Evolutionary conservation across 176 grass and related monocot genomes (phyloP).

Genomic region (Triticum turgidum): DNA sequence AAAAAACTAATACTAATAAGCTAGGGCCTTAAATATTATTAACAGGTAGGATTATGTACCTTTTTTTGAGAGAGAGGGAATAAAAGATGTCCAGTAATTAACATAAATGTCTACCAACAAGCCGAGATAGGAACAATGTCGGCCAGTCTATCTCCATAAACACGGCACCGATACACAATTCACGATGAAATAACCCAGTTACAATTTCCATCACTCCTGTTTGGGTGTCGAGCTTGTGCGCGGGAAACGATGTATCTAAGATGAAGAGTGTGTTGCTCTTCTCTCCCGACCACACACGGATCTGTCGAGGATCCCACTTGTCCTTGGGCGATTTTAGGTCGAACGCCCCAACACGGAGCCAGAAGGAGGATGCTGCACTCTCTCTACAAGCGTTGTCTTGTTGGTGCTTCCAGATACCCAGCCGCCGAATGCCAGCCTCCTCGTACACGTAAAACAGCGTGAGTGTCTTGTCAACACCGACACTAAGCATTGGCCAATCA

Average conservation of each 20-base stretch:
- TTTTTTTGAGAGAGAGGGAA: neutral
- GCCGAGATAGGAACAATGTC: neutral
- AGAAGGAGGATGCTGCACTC: neutral
- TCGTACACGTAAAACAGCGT: too few species aligned
- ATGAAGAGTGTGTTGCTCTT: neutral
- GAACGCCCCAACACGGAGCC: neutral
- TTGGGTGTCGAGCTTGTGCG: neutral
- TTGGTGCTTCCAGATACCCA: neutral
- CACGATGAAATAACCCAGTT: neutral
- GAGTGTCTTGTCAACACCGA: too few species aligned
- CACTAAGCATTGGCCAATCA: too few species aligned
- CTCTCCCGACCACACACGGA: neutral
- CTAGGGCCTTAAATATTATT: too few species aligned
- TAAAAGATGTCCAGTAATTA: neutral
- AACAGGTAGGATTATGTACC: neutral
- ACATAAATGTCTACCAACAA: neutral
- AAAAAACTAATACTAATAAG: neutral
- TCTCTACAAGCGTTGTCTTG: neutral
- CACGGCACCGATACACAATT: neutral
- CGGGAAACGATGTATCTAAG: neutral
- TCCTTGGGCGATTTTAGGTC: neutral
- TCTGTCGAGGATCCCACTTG: neutral
- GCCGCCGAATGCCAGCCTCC: neutral
- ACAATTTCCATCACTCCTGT: neutral
- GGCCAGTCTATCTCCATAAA: neutral